phyloP scores from a whole-genome alignment of 805 yeast species.

The Alloascoidea africana region DNA sequence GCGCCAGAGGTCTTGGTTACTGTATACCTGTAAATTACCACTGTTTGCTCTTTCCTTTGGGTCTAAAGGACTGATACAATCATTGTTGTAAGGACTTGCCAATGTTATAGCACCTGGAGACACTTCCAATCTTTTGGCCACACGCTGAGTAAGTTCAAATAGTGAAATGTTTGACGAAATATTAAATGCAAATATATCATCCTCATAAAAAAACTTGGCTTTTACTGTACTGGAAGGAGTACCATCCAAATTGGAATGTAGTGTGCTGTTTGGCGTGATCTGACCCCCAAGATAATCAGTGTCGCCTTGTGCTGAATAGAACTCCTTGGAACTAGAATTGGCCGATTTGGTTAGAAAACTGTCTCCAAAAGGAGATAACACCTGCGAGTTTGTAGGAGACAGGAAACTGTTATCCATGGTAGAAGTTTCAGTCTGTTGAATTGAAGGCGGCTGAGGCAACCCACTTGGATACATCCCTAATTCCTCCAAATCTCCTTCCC shows the following conservation, averaged over 20 bases:
- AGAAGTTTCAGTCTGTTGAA: background rate
- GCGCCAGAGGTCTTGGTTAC: background rate
- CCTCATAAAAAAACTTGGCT: constrained; percentile 4
- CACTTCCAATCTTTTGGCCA: background rate
- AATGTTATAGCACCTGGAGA: background rate
- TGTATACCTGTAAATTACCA: background rate
- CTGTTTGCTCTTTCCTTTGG: background rate
- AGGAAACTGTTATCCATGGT: too few species aligned
- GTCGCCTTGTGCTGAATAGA: background rate
- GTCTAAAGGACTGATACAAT: too few species aligned
- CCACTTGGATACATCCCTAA: constrained; percentile 9
- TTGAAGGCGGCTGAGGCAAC: background rate
- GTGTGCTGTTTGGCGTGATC: background rate
- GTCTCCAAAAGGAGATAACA: constrained; percentile 2
- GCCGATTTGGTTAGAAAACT: background rate
- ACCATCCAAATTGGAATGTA: constrained; percentile 9
- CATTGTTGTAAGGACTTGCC: too few species aligned
- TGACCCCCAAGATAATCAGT: background rate
- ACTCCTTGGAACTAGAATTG: background rate
- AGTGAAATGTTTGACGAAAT: constrained; percentile 3
- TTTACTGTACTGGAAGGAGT: constrained; percentile 3
- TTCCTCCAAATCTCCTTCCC: constrained; percentile 46
- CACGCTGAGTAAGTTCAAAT: background rate
- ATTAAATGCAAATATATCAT: constrained; percentile 4
- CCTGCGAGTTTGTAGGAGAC: background rate